Percentiles rank a stretch among this genome's conserved stretches.
Evolutionary conservation across 768 basidiomycete species (phyloP).

Genomic region (Kwoniella bestiolae): DNA sequence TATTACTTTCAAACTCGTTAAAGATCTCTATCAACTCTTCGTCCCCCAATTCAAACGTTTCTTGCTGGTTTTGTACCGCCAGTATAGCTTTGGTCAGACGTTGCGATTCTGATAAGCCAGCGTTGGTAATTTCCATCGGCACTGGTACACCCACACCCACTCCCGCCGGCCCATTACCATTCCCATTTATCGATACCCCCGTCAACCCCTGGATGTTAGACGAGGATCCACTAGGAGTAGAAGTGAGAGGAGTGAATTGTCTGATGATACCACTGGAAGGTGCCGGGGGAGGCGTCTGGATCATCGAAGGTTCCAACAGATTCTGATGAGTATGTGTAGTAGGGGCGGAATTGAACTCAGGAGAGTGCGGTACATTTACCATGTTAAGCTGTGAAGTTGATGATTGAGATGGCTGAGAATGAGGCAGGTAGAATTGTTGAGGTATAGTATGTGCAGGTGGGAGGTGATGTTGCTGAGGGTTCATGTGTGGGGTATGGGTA

Average conservation of each 20-base stretch:
- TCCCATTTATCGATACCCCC: neutral
- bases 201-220: neutral
- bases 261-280: neutral
- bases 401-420: constrained; percentile 1
- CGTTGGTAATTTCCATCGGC: constrained; percentile 10
- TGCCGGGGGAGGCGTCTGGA: constrained; percentile 1
- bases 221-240: neutral
- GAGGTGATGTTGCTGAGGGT: constrained; percentile 9
- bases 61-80: constrained; percentile 27
- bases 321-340: constrained; percentile 4
- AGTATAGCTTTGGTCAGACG: constrained; percentile 41
- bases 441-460: constrained; percentile 8
- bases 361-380: constrained; percentile 5
- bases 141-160: neutral
- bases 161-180: too few species aligned
- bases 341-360: neutral
- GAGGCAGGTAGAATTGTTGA: constrained; percentile 3
- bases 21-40: constrained; percentile 47
- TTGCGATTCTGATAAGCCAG: constrained; percentile 36
- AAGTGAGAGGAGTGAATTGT: neutral
- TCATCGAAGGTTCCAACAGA: neutral
- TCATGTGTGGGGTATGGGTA: neutral
- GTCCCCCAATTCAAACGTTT: constrained; percentile 33
- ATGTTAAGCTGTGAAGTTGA: neutral
- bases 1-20: constrained; percentile 40